A percentile compares a stretch with the other conserved stretches of the same genome.
Conservation (phyloP, 805 yeast species). For the Zygosaccharomyces bailii region DNA sequence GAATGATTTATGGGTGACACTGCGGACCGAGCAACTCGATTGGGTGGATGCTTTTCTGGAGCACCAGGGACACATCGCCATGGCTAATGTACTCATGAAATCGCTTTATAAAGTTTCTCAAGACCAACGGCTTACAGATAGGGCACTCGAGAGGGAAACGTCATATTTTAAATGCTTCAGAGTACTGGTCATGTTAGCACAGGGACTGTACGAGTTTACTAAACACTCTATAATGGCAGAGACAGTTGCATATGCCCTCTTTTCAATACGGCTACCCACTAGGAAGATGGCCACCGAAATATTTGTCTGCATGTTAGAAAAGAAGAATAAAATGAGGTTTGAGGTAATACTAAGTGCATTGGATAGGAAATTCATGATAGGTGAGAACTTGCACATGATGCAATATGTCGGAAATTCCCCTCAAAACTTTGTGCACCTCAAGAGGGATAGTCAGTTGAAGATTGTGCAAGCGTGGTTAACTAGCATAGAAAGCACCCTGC, state of each 20-base stretch:
- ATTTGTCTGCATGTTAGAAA: slow-evolving; percentile 52
- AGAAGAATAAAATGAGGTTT: slow-evolving; percentile 46
- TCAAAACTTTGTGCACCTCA: slow-evolving; percentile 20
- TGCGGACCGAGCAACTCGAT: slow-evolving; percentile 79
- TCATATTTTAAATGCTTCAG: slow-evolving; percentile 74
- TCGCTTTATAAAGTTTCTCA: slow-evolving; percentile 32
- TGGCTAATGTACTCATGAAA: slow-evolving; percentile 63
- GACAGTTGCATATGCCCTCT: slow-evolving; percentile 66
- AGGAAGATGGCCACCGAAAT: slow-evolving; percentile 79
- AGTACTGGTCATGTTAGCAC: slow-evolving; percentile 39
- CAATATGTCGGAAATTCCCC: slow-evolving; percentile 20
- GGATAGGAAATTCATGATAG: slow-evolving; percentile 36
- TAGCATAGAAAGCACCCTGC: slow-evolving; percentile 62
- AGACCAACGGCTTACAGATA: slow-evolving; percentile 36
- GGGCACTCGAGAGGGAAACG: slow-evolving; percentile 63
- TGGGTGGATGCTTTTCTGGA: slow-evolving; percentile 82
- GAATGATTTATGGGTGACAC: slow-evolving; percentile 83
- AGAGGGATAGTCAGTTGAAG: slow-evolving; percentile 25
- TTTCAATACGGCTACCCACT: slow-evolving; percentile 72
- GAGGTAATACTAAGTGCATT: slow-evolving; percentile 36
- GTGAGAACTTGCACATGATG: slow-evolving; percentile 29
- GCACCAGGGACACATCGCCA: slow-evolving; percentile 75
- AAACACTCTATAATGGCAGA: slow-evolving; percentile 44
- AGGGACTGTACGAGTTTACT: slow-evolving; percentile 29
- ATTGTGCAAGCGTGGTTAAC: slow-evolving; percentile 68